Evolutionary conservation across 352 stramenopile genomes (phyloP), one percentile per base, ranked within the genome.

Genomic region (Globisporangium splendens): DNA sequence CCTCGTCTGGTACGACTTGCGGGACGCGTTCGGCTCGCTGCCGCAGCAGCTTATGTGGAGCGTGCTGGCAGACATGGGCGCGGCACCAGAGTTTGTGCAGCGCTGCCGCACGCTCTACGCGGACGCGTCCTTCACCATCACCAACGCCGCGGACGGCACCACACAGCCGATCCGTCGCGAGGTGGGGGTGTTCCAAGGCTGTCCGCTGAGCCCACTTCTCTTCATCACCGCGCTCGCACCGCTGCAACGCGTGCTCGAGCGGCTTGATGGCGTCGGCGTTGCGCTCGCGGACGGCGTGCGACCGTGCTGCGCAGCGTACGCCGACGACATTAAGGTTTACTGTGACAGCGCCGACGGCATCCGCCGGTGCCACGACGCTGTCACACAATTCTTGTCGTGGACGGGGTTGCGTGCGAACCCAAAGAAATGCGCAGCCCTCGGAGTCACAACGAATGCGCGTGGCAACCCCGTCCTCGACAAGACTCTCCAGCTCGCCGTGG

Each of bases 1-100:
- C 46, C 18, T 33, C 3, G 59, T 72, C 1, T 75, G 63, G 68
- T 76, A 72, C 38, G 68, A 70, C 51, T 21, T 72, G 1, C 20
- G 35, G 12, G 62, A 68, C n/a, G 64, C 61, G 1, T 69, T 75
- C 21, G 64, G 63, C 0, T 69, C 54, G 31, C 39, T 76, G 1
- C 60, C 59, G 7, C 49, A 62, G n/a, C 14, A 14, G 0, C 50
- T 68, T n/a, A 47, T 69, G 1, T 68, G 68, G 68, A 24, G 51
- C 1, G 33, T 50, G 12, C 42, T 76, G 2, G n/a, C n/a, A n/a
- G n/a, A n/a, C n/a, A n/a, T n/a, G n/a, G n/a, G n/a, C n/a, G n/a
- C n/a, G n/a, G n/a, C n/a, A n/a, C n/a, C n/a, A n/a, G n/a, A n/a
- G n/a, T n/a, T n/a, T n/a, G n/a, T n/a, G n/a, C n/a, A 31, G 24